A percentile compares a stretch with the other conserved stretches of the same genome.
Conservation (phyloP, 441 rosid genomes). For the Metrosideros polymorpha region DNA sequence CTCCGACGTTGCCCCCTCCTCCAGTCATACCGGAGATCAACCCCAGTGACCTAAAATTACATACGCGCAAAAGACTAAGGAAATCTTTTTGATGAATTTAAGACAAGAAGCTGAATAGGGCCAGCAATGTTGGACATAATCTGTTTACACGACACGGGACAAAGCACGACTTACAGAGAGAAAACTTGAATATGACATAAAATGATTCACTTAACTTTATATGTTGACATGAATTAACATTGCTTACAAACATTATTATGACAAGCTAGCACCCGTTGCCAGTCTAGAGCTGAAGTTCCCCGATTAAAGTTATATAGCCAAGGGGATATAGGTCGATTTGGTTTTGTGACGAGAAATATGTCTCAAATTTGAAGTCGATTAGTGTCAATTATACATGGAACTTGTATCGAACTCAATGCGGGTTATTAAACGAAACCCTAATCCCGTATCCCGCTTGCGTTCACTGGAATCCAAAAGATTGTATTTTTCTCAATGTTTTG, state of each 20-base stretch:
- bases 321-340: background rate
- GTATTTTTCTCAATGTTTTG: background rate
- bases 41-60: background rate
- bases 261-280: background rate
- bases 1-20: slow-evolving; percentile 10
- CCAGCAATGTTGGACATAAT: background rate
- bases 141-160: background rate
- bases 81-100: background rate
- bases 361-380: background rate
- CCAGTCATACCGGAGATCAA: slow-evolving; percentile 10
- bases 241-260: background rate
- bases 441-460: background rate
- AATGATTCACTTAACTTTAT: background rate
- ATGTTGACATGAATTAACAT: background rate
- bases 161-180: background rate
- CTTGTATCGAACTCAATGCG: background rate
- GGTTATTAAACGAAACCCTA: background rate
- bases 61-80: background rate
- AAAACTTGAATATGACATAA: background rate
- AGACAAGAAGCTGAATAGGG: background rate
- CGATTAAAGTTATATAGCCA: background rate
- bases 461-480: background rate
- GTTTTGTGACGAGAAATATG: background rate
- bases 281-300: background rate
- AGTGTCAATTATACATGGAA: background rate